Evolutionary conservation across 306 rosid species (phyloP).

Genomic region (Fragaria vesca): DNA sequence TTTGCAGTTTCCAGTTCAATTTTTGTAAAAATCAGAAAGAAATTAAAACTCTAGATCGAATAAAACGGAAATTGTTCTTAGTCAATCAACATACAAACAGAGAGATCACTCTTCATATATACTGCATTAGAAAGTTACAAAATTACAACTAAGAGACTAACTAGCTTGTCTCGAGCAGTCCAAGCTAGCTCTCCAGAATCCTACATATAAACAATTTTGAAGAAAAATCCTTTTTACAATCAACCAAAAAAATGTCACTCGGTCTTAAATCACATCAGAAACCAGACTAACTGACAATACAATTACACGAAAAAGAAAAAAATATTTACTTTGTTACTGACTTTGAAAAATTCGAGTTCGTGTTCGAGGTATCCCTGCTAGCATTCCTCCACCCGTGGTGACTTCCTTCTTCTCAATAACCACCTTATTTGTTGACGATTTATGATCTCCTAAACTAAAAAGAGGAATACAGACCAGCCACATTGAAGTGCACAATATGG

Average conservation of each 20-base stretch:
- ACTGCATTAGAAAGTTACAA: too few relatives aligned
- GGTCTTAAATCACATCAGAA: neutral
- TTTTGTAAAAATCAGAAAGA: too few relatives aligned
- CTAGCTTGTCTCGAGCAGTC: neutral
- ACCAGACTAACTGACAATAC: neutral
- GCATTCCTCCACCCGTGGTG: constrained; percentile 13
- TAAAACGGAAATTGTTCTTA: too few relatives aligned
- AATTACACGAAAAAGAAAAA: neutral
- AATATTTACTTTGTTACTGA: neutral
- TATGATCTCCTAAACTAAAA: neutral
- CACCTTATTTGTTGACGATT: neutral
- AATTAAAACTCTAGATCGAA: too few relatives aligned
- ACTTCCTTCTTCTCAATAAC: constrained; percentile 11
- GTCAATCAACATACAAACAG: neutral
- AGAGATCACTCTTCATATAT: neutral
- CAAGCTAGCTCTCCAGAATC: neutral
- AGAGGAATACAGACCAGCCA: constrained; percentile 17
- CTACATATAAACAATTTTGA: neutral
- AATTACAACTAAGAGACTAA: neutral
- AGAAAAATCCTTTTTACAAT: neutral
- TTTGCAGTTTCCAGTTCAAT: too few relatives aligned
- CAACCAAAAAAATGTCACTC: neutral
- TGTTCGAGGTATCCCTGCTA: neutral
- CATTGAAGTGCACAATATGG: constrained; percentile 20
- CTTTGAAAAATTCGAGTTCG: neutral